Percentiles rank a stretch among this genome's conserved stretches.
These are phyloP conservation scores for Glycyrrhiza uralensis DNA, from an alignment of 306 rosid species.

Conservation along the genomic window DNA sequence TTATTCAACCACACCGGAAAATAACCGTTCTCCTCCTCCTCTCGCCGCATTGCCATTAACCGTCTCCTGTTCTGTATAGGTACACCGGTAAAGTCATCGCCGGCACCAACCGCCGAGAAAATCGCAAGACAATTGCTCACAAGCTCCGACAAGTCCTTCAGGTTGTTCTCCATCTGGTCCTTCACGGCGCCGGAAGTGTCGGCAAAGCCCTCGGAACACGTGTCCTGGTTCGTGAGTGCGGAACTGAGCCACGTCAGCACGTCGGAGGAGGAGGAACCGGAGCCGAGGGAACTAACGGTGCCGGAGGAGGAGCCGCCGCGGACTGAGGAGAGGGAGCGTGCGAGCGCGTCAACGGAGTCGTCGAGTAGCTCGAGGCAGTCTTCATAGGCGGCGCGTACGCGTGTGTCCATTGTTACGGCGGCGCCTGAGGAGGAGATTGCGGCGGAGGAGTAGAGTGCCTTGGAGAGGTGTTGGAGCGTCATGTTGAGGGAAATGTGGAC, in stretches of 20 bases:
- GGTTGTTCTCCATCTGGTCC: slow-evolving; percentile 39
- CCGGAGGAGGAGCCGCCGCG: not conserved
- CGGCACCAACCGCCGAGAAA: slow-evolving; percentile 35
- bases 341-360: slow-evolving; percentile 66
- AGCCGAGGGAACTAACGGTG: not conserved
- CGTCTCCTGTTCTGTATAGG: slow-evolving; percentile 67
- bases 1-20: slow-evolving; percentile 69
- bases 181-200: slow-evolving; percentile 47
- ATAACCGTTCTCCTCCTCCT: too few species aligned
- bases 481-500: slow-evolving; percentile 87
- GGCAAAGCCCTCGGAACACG: slow-evolving; percentile 64
- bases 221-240: slow-evolving; percentile 83
- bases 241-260: slow-evolving; percentile 90
- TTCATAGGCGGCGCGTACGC: slow-evolving; percentile 53
- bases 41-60: slow-evolving; percentile 42
- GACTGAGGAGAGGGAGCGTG: slow-evolving; percentile 48
- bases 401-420: slow-evolving; percentile 53
- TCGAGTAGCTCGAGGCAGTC: slow-evolving; percentile 88
- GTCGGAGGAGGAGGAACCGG: slow-evolving; percentile 44
- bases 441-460: slow-evolving; percentile 59
- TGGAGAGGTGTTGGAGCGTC: slow-evolving; percentile 63
- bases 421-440: slow-evolving; percentile 29
- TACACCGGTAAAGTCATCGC: slow-evolving; percentile 70
- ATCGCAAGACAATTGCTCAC: slow-evolving; percentile 82
- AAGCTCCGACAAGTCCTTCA: slow-evolving; percentile 63